Evolutionary conservation across 176 grass and related monocot genomes (phyloP), one percentile per base, ranked within the genome.

Genomic region (Tuctoria greenei): DNA sequence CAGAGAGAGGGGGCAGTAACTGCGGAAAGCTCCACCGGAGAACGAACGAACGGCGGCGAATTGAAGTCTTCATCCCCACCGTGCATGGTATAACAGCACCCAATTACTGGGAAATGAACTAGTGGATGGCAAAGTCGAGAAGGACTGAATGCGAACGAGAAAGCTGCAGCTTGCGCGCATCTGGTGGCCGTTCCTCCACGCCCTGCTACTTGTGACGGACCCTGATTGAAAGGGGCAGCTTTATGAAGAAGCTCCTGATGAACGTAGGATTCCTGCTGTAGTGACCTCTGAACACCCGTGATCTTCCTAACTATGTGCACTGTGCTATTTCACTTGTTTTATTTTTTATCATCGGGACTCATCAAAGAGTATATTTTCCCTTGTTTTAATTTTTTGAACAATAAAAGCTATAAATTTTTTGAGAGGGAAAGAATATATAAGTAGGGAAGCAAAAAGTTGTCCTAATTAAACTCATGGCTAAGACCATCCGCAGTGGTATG

Each of bases 11-110:
- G 18, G 44, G 26, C 8, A 82, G 62, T 23, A 81, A 66, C 60
- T 57, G 59, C 44, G 36, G 79, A 82, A 66, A 73, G 79, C 37
- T 17, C 69, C 69, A 23, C 7, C 21, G 38, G 35, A 17, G 44
- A 46, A 16, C 44, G 44, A 38, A 73, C 54, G 26, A 10, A 11
- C 46, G 64, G 10, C 7, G 10, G 23, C 40, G 7, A 10, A 15
- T n/a, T n/a, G n/a, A n/a, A n/a, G n/a, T n/a, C n/a, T n/a, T n/a
- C n/a, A 12, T 46, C 44, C 3, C 15, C 2, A 41, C 13, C 58
- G 12, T 28, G 16, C 44, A 13, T 23, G 14, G 14, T 27, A 24
- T 7, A 18, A 18, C 7, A 47, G 8, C 8, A 34, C 23, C 8
- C n/a, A 15, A 16, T 39, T 43, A 10, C 47, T n/a, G 76, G 5